These are phyloP conservation scores for Orbilia blumenaviensis DNA, from an alignment of 2,329 filamentous ascomycete species.

Conservation along the genomic window DNA sequence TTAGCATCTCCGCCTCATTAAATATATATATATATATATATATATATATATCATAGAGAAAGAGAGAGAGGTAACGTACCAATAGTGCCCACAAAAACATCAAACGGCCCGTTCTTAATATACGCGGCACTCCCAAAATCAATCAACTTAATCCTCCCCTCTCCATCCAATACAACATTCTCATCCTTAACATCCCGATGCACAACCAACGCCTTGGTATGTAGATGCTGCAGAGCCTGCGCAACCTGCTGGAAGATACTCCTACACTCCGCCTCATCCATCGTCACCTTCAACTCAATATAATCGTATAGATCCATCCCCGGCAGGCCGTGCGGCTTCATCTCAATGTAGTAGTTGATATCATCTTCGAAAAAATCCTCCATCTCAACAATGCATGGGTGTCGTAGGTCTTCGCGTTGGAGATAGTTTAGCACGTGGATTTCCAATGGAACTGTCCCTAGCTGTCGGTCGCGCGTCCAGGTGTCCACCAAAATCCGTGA, in stretches of 20 bases:
- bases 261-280: constrained; percentile 92
- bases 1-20: constrained; percentile 21
- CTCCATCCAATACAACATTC: constrained; percentile 94
- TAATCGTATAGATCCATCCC: constrained; percentile 99
- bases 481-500: constrained; percentile 95
- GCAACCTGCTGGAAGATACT: constrained; percentile 96
- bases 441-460: constrained; percentile 94
- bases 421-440: constrained; percentile 97
- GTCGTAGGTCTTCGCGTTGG: constrained; percentile 73
- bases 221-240: constrained; percentile 86
- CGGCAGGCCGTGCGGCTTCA: constrained; percentile 91
- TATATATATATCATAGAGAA: background rate
- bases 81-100: constrained; percentile 98
- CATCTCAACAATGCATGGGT: constrained; percentile 78
- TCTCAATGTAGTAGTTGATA: constrained; percentile 98
- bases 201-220: constrained; percentile 88
- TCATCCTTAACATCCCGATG: constrained; percentile 99
- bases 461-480: constrained; percentile 90
- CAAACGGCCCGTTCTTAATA: constrained; percentile 97
- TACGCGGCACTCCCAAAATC: constrained; percentile 98
- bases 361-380: constrained; percentile 80
- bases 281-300: constrained; percentile 93
- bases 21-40: background rate
- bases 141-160: constrained; percentile 94
- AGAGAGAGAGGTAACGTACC: constrained; percentile 66